Evolutionary conservation across 2,329 filamentous ascomycete genomes (phyloP), one percentile per base, ranked within the genome.

Genomic region (Aspergillus novoparasiticus): DNA sequence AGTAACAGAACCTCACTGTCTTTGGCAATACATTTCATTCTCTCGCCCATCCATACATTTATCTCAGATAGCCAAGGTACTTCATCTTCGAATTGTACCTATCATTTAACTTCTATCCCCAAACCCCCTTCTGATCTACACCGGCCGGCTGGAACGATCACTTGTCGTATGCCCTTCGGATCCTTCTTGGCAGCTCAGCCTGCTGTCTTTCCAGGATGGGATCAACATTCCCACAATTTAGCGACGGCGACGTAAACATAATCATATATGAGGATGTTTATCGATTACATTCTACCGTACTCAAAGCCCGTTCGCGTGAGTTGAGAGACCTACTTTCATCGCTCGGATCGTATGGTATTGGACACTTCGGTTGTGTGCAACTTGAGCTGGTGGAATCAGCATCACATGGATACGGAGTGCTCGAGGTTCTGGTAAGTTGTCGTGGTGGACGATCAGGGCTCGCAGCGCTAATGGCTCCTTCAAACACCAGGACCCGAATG

Each of bases 241-340:
- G 59, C 30, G 78, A 79, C 53, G 80, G 77, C 41, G 78, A 82
- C 63, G 77, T 81, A 28, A 67, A 72, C 48, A 68, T 82, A 64
- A 60, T 74, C 59, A 70, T 82, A 63, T 71, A 74, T 19, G 65
- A 74, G 12, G 72, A 77, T 58, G 68, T 73, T 48, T 81, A 79
- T 64, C 70, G 73, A 30, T 72, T 82, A 2, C 80, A 82, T 68
- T 75, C 77, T 10, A 55, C 23, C 6, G 30, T 60, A 39, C 53
- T 67, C 5, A 53, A 19, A 21, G 23, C 23, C 36, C 41, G 26
- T 36, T 68, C 67, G 4, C 57, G 48, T 2, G 30, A 36, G 6
- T 39, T 68, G 21, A 58, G 43, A 41, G 2, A 19, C 48, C 34
- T 59, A n/a, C 32, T 62, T 53, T 32, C 16, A 14, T 34, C 51